Evolutionary conservation across 441 rosid genomes (phyloP).

Genomic region (Mallotus japonicus): DNA sequence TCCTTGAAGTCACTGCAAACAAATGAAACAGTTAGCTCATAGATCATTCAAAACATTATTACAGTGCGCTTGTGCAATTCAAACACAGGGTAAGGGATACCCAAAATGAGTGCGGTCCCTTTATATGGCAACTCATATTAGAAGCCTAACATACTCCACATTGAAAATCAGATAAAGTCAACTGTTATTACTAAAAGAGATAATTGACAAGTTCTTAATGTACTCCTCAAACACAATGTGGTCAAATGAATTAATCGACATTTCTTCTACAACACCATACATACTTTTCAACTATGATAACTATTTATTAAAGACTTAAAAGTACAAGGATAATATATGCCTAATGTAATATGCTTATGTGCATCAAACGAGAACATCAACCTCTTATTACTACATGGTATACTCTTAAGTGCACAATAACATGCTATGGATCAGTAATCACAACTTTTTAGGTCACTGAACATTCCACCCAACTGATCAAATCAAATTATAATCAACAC

Average conservation of each 20-base stretch:
- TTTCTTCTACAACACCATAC: background rate
- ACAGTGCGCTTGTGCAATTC: background rate
- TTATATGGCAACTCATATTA: background rate
- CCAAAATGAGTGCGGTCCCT: background rate
- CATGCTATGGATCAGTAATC: constrained; percentile 2
- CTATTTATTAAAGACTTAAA: background rate
- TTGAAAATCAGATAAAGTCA: background rate
- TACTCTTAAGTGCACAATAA: background rate
- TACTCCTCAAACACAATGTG: background rate
- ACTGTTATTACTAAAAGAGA: background rate
- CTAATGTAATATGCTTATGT: background rate
- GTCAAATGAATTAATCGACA: background rate
- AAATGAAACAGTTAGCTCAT: background rate
- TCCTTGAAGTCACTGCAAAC: constrained; percentile 78
- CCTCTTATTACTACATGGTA: background rate
- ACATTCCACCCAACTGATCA: background rate
- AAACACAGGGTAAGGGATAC: background rate
- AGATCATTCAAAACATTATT: background rate
- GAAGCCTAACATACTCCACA: background rate
- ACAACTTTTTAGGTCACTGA: background rate
- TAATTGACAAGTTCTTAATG: background rate
- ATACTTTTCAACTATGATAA: background rate
- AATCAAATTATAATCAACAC: background rate
- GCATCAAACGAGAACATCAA: background rate
- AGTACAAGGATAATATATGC: background rate